Evolutionary conservation across 441 rosid species (phyloP).

Genomic region (Cnidoscolus chayamansa): DNA sequence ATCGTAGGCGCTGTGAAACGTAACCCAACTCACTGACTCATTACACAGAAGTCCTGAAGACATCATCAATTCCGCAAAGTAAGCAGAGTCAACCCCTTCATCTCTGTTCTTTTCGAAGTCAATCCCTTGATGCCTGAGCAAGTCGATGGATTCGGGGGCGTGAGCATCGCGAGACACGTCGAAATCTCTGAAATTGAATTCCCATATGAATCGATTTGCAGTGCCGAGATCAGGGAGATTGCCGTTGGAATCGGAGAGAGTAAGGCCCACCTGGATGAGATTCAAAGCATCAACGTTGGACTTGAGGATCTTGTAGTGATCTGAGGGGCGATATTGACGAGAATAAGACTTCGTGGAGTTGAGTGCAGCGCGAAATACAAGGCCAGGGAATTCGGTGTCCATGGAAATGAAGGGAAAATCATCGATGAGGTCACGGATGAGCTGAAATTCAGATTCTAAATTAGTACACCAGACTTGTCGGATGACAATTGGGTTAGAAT

Average conservation of each 20-base stretch:
- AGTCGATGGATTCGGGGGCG: conserved; percentile 74
- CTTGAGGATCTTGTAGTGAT: conserved; percentile 65
- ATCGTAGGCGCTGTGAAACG: conserved; percentile 93
- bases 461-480: conserved; percentile 76
- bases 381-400: conserved; percentile 90
- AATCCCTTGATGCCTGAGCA: conserved; percentile 73
- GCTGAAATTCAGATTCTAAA: conserved; percentile 59
- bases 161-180: conserved; percentile 57
- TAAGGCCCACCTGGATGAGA: conserved; percentile 87
- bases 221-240: conserved; percentile 61
- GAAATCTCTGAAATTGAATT: conserved; percentile 78
- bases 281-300: conserved; percentile 75
- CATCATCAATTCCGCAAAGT: conserved; percentile 80
- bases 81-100: conserved; percentile 54
- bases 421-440: conserved; percentile 54
- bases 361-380: conserved; percentile 40
- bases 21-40: conserved; percentile 80
- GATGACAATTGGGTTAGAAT: conserved; percentile 34
- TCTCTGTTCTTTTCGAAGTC: conserved; percentile 56
- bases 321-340: conserved; percentile 37
- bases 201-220: conserved; percentile 61
- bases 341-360: conserved; percentile 15
- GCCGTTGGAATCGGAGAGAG: conserved; percentile 74
- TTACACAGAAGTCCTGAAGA: conserved; percentile 79
- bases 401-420: conserved; percentile 67